Conservation (phyloP, 768 basidiomycete species). For the Boletus coccyginus region DNA sequence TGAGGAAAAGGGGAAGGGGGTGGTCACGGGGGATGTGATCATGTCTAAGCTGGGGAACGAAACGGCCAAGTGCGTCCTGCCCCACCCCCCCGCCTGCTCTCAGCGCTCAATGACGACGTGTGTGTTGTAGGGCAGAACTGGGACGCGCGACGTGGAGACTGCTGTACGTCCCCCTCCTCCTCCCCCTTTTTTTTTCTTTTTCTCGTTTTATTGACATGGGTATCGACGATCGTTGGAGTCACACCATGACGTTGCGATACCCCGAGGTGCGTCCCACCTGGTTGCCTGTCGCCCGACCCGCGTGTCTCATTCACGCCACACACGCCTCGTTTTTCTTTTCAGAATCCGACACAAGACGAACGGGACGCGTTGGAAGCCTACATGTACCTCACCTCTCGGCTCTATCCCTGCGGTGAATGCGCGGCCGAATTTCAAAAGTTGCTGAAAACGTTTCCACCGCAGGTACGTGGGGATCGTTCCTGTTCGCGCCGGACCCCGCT, state of each 20-base stretch:
- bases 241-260: constrained; percentile 90
- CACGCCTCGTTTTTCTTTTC: not conserved
- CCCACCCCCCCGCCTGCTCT: too few species aligned
- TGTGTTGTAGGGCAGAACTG: constrained; percentile 64
- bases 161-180: constrained; percentile 68
- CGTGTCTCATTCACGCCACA: not conserved
- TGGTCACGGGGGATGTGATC: constrained; percentile 58
- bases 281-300: too few species aligned
- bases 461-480: too few species aligned
- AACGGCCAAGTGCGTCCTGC: constrained; percentile 91
- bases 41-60: constrained; percentile 91
- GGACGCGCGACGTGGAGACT: constrained; percentile 91
- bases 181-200: not conserved
- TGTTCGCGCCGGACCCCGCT: too few species aligned
- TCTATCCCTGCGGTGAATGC: constrained; percentile 97
- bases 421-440: constrained; percentile 85
- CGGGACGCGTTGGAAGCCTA: constrained; percentile 79
- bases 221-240: constrained; percentile 56
- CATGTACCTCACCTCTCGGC: constrained; percentile 78
- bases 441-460: constrained; percentile 82
- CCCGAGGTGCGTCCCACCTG: constrained; percentile 60
- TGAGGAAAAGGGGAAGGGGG: not conserved
- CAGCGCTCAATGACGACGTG: too few species aligned
- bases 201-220: not conserved
- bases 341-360: constrained; percentile 83